These are phyloP conservation scores for Gossypium australe DNA, from an alignment of 345 rosid genomes.

Conservation along the genomic window DNA sequence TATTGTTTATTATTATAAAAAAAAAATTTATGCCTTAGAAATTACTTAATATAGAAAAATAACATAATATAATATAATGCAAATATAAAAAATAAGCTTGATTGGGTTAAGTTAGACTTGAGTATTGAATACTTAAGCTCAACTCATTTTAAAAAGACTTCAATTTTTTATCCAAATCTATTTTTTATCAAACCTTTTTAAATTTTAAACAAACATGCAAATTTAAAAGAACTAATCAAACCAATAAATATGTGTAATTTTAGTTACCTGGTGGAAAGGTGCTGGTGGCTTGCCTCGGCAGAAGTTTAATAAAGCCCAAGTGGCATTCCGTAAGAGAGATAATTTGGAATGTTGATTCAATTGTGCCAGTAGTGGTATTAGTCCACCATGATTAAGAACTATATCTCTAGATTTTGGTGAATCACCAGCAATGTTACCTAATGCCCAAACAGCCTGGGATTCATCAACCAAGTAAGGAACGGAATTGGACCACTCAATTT, in stretches of 20 bases:
- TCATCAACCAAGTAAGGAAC: background rate
- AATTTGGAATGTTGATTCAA: slow-evolving; percentile 59
- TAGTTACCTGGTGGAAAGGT: slow-evolving; percentile 45
- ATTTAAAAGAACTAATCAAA: too few relatives aligned
- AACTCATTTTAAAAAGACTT: too few relatives aligned
- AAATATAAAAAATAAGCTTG: too few relatives aligned
- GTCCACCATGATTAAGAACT: slow-evolving; percentile 50
- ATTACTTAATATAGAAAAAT: too few relatives aligned
- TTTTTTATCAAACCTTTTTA: too few relatives aligned
- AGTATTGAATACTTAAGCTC: accelerated
- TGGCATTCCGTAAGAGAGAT: slow-evolving; percentile 62
- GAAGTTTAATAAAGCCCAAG: slow-evolving; percentile 74
- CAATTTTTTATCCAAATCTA: too few relatives aligned
- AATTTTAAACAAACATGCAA: too few relatives aligned
- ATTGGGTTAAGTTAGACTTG: too few relatives aligned
- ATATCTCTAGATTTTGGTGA: slow-evolving; percentile 67
- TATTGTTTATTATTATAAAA: too few relatives aligned
- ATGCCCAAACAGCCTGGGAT: slow-evolving; percentile 67
- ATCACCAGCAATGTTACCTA: slow-evolving; percentile 81
- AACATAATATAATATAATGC: too few relatives aligned
- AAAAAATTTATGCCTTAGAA: too few relatives aligned
- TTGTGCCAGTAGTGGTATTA: slow-evolving; percentile 52
- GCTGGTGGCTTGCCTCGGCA: slow-evolving; percentile 76
- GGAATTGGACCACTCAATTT: background rate
- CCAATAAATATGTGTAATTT: too few relatives aligned